Evolutionary conservation across 108 stramenopile species (phyloP).

Genomic region (Schizochytrium sp.): DNA sequence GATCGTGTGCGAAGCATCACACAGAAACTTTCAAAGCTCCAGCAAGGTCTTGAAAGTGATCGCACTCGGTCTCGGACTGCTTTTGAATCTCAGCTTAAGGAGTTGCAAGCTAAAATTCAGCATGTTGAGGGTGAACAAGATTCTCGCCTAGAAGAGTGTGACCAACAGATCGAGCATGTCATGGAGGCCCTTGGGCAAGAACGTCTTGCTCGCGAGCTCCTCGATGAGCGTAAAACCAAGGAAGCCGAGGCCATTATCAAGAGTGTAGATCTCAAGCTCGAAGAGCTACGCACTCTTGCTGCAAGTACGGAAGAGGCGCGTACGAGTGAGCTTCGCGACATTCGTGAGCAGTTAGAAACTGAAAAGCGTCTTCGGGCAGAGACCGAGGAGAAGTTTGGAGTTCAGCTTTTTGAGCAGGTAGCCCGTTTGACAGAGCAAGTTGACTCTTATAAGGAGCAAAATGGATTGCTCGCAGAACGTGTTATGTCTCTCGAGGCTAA

Average conservation of each 20-base stretch:
- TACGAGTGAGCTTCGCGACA: neutral
- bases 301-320: neutral
- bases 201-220: conserved; percentile 48
- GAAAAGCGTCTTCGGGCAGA: conserved; percentile 8
- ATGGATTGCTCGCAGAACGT: neutral
- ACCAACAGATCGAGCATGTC: conserved; percentile 50
- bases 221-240: conserved; percentile 57
- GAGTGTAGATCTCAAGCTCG: conserved; percentile 41
- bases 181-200: conserved; percentile 57
- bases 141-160: conserved; percentile 16
- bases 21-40: conserved; percentile 53
- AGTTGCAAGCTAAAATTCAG: conserved; percentile 3
- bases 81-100: conserved; percentile 25
- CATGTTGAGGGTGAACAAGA: conserved; percentile 6
- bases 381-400: conserved; percentile 52
- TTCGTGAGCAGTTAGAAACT: conserved; percentile 44
- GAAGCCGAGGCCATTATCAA: conserved; percentile 42
- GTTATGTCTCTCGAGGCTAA: neutral
- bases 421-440: conserved; percentile 50
- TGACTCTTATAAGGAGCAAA: neutral
- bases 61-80: neutral
- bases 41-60: conserved; percentile 51
- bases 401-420: conserved; percentile 40
- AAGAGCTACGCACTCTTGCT: neutral
- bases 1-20: conserved; percentile 35